Base-by-base conservation (phyloP, 169 alveolate species). In the Plasmodium yoelii region DNA sequence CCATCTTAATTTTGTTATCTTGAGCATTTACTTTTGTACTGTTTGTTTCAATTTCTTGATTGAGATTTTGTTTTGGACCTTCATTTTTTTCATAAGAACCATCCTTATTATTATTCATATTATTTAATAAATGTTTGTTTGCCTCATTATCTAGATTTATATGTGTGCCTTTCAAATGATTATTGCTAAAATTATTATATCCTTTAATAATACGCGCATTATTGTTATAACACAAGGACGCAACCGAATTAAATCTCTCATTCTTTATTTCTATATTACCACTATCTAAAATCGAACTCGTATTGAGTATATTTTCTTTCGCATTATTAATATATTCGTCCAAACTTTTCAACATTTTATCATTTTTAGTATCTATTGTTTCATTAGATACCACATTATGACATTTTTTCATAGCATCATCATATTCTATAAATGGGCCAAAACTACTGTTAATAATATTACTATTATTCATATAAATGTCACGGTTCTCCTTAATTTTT, bases 401-500 rank as follows among this genome's bases (percentile, higher is more conserved):
- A 1, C 2, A 42, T 39, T 19, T 46, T 39, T 60, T 60, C 61
- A 10, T 51, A 59, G 0, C 42, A 34, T 26, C 61, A 19, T 61
- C 46, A 49, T 34, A 3, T 34, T 34, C 42, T 34, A 34, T 5
- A 6, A 4, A 34, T 34, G 42, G 4, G 5, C 42, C 6, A 4
- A 34, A 34, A 34, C 7, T 1, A 34, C 42, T 34, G 6, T 34
- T 34, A 34, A 34, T 34, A 34, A 26, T 10, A 46, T 26, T 49
- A n/a, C 24, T 74, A 44, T 10, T 60, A 19, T 12, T 22, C 22
- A 60, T 10, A 56, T 22, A 61, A n/a, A 10, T 22, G 10, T 24
- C 67, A 46, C 74, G 28, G 7, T 61, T 61, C 26, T 61, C 60
- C 56, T 60, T 60, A 46, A 74, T 74, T 56, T 74, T 74, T 60